Evolutionary conservation across 352 stramenopile genomes (phyloP).

Genomic region (Saprolegnia parasitica): DNA sequence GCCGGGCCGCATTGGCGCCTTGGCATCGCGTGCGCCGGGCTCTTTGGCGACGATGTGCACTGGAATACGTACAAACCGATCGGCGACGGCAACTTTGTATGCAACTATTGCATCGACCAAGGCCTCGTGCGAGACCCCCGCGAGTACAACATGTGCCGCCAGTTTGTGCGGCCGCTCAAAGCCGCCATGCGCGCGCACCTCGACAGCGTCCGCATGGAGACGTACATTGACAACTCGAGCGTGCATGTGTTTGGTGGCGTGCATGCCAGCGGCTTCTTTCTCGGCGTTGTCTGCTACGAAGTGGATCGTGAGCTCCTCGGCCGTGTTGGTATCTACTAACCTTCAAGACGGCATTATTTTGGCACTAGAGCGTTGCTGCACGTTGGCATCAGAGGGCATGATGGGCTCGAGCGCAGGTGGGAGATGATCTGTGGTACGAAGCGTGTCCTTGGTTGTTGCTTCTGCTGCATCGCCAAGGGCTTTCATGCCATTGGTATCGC

Average conservation of each 20-base stretch:
- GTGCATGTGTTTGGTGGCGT: not conserved
- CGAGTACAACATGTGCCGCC: not conserved
- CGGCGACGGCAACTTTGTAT: not conserved
- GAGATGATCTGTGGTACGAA: no score
- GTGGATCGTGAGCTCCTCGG: not conserved
- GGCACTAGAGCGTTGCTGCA: no score
- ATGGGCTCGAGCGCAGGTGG: no score
- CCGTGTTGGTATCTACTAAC: not conserved
- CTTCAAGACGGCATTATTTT: not conserved
- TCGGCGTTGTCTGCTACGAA: not conserved
- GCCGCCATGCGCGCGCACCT: not conserved
- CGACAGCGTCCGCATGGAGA: not conserved
- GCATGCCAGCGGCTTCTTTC: not conserved
- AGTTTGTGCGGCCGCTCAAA: not conserved
- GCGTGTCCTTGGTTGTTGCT: no score
- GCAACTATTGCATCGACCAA: not conserved
- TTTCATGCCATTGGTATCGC: no score
- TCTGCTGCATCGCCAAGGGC: no score
- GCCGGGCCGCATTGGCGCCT: not conserved
- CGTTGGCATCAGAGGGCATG: no score
- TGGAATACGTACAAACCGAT: not conserved
- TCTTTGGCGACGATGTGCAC: not conserved
- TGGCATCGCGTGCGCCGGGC: not conserved
- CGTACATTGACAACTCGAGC: constrained; percentile 1
- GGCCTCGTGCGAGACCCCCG: not conserved